phyloP scores from a whole-genome alignment of 345 rosid genomes.

The Hibiscus syriacus region DNA sequence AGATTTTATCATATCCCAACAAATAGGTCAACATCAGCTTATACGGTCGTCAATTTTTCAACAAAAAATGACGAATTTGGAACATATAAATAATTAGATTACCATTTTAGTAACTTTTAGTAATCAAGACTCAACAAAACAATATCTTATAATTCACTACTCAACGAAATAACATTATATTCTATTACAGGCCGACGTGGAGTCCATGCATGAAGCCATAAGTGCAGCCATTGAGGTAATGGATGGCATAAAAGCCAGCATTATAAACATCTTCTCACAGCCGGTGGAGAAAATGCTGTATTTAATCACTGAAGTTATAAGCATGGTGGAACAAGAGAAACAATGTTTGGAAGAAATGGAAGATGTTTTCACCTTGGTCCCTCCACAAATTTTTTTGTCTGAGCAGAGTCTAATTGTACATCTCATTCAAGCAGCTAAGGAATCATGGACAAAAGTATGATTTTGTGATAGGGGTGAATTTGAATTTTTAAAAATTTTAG shows the following conservation, averaged over 20 bases:
- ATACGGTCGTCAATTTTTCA: no score
- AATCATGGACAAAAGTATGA: no score
- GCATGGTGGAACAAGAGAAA: constrained; percentile 34
- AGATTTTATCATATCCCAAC: no score
- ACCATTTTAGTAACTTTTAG: no score
- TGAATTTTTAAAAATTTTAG: no score
- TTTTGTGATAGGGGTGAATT: no score
- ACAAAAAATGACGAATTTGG: no score
- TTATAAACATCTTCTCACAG: constrained; percentile 29
- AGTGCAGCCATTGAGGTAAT: constrained; percentile 38
- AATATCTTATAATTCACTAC: no score
- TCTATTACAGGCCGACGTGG: constrained; percentile 35
- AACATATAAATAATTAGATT: no score
- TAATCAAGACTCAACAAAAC: no score
- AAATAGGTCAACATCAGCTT: no score
- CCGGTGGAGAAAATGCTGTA: constrained; percentile 54
- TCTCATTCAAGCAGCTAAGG: constrained; percentile 26
- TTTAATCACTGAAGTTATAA: constrained; percentile 38
- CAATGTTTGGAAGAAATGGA: constrained; percentile 39
- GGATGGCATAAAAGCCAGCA: constrained; percentile 32
- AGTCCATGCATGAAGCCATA: constrained; percentile 40
- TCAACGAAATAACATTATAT: no score
- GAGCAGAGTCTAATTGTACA: constrained; percentile 29
- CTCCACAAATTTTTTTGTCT: constrained; percentile 13
- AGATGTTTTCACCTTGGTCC: constrained; percentile 13